Evolutionary conservation across 345 rosid genomes (phyloP).

Genomic region (Moringa oleifera): DNA sequence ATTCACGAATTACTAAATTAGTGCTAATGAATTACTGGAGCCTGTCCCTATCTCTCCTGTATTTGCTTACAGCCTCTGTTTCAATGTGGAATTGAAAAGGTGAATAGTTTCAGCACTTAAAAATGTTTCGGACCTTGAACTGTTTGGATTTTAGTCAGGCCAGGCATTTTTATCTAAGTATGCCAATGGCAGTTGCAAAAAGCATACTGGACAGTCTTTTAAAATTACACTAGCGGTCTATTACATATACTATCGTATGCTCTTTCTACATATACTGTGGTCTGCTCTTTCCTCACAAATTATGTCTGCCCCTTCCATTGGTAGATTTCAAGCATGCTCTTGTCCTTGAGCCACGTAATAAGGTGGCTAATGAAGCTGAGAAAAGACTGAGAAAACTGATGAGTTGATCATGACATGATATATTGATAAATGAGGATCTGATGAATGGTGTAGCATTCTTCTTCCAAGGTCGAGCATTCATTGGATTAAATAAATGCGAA

Average conservation of each 20-base stretch:
- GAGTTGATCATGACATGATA: constrained; percentile 27
- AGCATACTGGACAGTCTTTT: background rate
- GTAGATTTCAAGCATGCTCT: constrained; percentile 86
- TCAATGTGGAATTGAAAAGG: no score
- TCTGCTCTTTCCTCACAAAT: background rate
- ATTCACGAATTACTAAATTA: background rate
- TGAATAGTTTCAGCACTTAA: background rate
- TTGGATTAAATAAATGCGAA: background rate
- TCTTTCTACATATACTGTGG: background rate
- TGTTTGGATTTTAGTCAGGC: background rate
- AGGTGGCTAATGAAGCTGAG: constrained; percentile 58
- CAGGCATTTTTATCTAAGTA: no score
- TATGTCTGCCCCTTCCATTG: background rate
- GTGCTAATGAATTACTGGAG: background rate
- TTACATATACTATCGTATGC: no score
- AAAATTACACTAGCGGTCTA: no score
- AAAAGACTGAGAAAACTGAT: constrained; percentile 59
- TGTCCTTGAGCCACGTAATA: constrained; percentile 91
- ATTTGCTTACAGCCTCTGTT: background rate
- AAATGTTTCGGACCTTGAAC: background rate
- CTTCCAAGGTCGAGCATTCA: background rate
- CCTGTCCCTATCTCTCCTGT: background rate
- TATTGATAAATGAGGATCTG: background rate
- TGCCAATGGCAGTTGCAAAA: background rate
- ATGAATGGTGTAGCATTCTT: background rate